Evolutionary conservation across 2,329 filamentous ascomycete genomes (phyloP).

Genomic region (Hysterium pulicare): DNA sequence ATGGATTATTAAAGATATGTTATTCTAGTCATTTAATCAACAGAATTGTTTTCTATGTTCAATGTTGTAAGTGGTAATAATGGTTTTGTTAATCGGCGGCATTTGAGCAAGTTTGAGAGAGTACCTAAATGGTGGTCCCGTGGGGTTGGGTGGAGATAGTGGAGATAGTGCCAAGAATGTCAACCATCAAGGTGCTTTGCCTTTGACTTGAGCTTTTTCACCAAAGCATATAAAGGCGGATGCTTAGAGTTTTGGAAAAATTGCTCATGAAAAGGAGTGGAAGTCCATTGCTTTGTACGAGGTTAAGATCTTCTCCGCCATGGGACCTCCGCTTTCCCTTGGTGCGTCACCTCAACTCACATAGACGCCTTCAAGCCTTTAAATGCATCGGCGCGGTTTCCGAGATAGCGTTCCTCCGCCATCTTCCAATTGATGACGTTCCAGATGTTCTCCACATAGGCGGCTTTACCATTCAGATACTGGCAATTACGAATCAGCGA

Average conservation of each 20-base stretch:
- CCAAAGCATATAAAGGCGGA: neutral
- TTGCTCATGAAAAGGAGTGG: neutral
- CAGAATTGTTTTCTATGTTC: too few species aligned
- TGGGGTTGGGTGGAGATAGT: neutral
- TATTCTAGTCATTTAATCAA: neutral
- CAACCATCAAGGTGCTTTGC: constrained; percentile 20
- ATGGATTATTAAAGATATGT: neutral
- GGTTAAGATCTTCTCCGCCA: neutral
- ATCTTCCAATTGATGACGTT: constrained; percentile 75
- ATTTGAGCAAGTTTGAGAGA: constrained; percentile 35
- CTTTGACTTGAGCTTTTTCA: neutral
- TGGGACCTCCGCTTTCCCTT: neutral
- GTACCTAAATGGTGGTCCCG: constrained; percentile 21
- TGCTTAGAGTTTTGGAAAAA: neutral
- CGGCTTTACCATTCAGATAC: constrained; percentile 73
- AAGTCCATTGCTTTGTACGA: neutral
- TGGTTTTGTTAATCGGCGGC: neutral
- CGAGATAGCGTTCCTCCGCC: constrained; percentile 60
- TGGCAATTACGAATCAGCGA: constrained; percentile 29
- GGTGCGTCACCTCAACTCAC: constrained; percentile 5
- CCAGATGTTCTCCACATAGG: constrained; percentile 75
- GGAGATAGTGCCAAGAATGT: constrained; percentile 9
- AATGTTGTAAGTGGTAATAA: neutral
- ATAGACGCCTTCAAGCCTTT: constrained; percentile 33
- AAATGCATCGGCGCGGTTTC: constrained; percentile 40